Conservation (phyloP, 1,284 basidiomycete genomes). For the Cutaneotrichosporon arboriforme region DNA sequence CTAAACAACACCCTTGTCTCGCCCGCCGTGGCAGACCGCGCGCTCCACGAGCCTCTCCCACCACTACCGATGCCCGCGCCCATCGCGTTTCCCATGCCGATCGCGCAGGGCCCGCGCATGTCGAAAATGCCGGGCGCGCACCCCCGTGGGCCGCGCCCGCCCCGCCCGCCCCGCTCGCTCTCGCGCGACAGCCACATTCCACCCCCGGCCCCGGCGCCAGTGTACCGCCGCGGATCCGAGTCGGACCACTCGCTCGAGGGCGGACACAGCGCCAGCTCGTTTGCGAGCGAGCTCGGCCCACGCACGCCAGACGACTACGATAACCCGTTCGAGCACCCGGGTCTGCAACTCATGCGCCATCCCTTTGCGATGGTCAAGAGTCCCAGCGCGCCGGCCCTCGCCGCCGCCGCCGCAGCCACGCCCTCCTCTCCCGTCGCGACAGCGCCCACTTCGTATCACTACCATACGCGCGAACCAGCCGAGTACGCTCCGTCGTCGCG, state of each 20-base stretch:
- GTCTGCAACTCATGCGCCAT: neutral
- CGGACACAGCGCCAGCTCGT: neutral
- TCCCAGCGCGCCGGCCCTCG: too few species aligned
- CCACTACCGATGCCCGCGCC: neutral
- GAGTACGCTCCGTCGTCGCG: too few species aligned
- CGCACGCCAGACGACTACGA: constrained; percentile 11
- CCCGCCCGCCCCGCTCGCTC: neutral
- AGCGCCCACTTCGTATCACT: too few species aligned
- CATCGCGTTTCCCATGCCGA: too few species aligned
- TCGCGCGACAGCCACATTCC: neutral
- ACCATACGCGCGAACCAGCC: too few species aligned
- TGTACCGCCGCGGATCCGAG: neutral
- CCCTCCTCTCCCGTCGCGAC: too few species aligned
- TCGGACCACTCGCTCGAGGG: neutral
- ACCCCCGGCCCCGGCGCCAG: neutral
- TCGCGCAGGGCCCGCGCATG: too few species aligned
- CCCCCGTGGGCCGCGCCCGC: too few species aligned
- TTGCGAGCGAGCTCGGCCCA: constrained; percentile 4
- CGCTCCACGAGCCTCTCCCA: neutral
- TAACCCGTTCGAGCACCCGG: constrained; percentile 48
- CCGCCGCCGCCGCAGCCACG: too few species aligned
- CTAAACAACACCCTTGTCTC: neutral
- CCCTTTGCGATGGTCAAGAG: too few species aligned
- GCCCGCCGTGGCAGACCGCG: too few species aligned
- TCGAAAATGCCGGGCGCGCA: too few species aligned